Conservation (phyloP, 2,329 filamentous ascomycete genomes). For the Phialophora verrucosa region DNA sequence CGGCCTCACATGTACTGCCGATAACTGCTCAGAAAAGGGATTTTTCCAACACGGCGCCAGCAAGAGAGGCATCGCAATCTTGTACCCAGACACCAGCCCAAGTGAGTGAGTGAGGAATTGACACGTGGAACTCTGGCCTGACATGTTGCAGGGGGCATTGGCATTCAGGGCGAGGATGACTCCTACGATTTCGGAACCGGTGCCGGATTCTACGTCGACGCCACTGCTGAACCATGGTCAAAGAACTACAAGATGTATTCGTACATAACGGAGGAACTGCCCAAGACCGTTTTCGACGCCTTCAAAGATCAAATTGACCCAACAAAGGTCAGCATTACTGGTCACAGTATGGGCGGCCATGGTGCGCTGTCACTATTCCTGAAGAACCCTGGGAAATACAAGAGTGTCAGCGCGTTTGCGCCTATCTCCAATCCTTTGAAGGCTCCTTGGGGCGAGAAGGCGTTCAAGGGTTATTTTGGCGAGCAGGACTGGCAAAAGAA, state of each 20-base stretch:
- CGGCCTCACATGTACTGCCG: conserved; percentile 91
- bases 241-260: conserved; percentile 91
- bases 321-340: conserved; percentile 77
- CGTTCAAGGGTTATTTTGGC: conserved; percentile 89
- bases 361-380: conserved; percentile 91
- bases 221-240: conserved; percentile 74
- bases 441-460: conserved; percentile 95
- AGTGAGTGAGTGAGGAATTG: conserved; percentile 57
- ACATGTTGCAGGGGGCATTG: conserved; percentile 66
- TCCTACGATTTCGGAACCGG: conserved; percentile 89
- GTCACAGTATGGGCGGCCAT: conserved; percentile 97
- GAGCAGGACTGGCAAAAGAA: conserved; percentile 65
- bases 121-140: conserved; percentile 3
- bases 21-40: conserved; percentile 76
- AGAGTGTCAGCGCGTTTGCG: conserved; percentile 85
- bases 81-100: conserved; percentile 95
- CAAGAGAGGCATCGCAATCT: conserved; percentile 81
- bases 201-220: conserved; percentile 94
- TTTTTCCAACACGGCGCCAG: conserved; percentile 88
- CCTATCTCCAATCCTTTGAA: conserved; percentile 85
- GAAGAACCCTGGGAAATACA: conserved; percentile 88
- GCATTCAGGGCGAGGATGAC: conserved; percentile 83
- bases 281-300: conserved; percentile 71
- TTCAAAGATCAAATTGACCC: conserved; percentile 73
- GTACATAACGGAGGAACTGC: conserved; percentile 91